Base-by-base conservation (phyloP, 1,139 yeast genomes). In the Blastobotrys aristatus region DNA sequence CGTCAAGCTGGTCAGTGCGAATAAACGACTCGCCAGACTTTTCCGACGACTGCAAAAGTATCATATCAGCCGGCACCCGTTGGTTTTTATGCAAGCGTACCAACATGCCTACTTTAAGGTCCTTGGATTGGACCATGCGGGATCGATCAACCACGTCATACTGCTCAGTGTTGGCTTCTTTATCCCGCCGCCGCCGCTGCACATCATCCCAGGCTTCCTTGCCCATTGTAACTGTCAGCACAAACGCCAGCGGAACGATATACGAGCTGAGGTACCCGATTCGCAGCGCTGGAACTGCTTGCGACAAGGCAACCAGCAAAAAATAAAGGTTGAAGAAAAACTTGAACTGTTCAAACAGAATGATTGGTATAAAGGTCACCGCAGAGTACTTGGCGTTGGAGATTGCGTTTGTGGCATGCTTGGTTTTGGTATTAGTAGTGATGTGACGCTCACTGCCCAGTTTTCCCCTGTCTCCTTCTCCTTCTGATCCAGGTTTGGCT, bases 121-220 rank as follows among this genome's bases (percentile, higher is more conserved):
- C 80, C 57, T 79, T 78, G 36, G 95, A 77, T 40, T 81, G 75
- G 0, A 83, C 77, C 40, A 63, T 55, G 40, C 59, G 40, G 10
- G 56, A 53, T 63, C 65, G 64, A 73, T 62, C 55, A 67, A 89
- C 64, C 4, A 86, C 89, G 54, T 86, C 90, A 61, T 84, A 92
- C 7, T 74, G 65, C 64, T 92, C 97, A 58, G 77, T 78, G 60
- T 94, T 94, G 48, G 95, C 89, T 56, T 90, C 98, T 40, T 74
- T 73, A 63, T 94, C 99, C 55, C 99, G 76, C 55, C 92, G 77
- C 47, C 98, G 76, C 61, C 99, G 79, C 47, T 84, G 84, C 16
- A 92, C 76, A 65, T 94, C 99, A 67, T 94, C 98, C 57, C 88
- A 75, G 0, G 97, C 97, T 64, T 94, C 99, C 65, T 92, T 92